phyloP scores from a whole-genome alignment of 768 basidiomycete species.

The Lepiota venenata region DNA sequence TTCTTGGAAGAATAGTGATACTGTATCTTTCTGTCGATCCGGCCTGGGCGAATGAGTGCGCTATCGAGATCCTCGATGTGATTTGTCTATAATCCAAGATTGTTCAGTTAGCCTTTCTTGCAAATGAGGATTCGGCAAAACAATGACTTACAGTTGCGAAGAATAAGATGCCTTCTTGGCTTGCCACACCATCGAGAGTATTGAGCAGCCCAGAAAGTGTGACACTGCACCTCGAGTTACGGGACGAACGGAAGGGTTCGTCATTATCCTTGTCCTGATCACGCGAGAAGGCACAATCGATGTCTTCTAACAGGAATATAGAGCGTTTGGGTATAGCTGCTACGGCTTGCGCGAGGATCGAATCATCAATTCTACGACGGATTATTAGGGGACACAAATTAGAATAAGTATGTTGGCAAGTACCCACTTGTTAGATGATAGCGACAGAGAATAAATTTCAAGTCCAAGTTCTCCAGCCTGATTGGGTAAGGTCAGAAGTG shows the following conservation, averaged over 20 bases:
- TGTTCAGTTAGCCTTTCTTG: too few relatives aligned
- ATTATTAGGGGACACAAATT: neutral
- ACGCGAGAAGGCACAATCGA: slow-evolving; percentile 54
- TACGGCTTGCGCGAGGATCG: slow-evolving; percentile 38
- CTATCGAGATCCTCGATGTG: slow-evolving; percentile 52
- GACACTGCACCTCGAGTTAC: slow-evolving; percentile 25
- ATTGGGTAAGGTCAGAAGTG: neutral
- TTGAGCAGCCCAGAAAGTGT: slow-evolving; percentile 55
- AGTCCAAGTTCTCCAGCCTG: slow-evolving; percentile 64
- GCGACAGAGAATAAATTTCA: slow-evolving; percentile 69
- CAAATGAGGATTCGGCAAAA: neutral
- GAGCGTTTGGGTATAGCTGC: slow-evolving; percentile 43
- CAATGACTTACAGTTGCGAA: slow-evolving; percentile 47
- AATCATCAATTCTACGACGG: slow-evolving; percentile 42
- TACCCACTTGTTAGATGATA: slow-evolving; percentile 43
- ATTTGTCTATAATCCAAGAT: slow-evolving; percentile 39
- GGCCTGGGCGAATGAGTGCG: slow-evolving; percentile 51
- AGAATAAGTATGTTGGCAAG: too few relatives aligned
- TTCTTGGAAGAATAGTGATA: slow-evolving; percentile 43
- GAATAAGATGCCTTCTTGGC: slow-evolving; percentile 57
- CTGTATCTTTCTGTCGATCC: slow-evolving; percentile 50
- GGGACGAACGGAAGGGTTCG: neutral
- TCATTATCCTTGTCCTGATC: slow-evolving; percentile 24
- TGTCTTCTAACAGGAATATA: slow-evolving; percentile 56
- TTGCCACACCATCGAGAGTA: slow-evolving; percentile 53